phyloP scores from a whole-genome alignment of 2,329 filamentous ascomycete species.

The Alternaria sp. region DNA sequence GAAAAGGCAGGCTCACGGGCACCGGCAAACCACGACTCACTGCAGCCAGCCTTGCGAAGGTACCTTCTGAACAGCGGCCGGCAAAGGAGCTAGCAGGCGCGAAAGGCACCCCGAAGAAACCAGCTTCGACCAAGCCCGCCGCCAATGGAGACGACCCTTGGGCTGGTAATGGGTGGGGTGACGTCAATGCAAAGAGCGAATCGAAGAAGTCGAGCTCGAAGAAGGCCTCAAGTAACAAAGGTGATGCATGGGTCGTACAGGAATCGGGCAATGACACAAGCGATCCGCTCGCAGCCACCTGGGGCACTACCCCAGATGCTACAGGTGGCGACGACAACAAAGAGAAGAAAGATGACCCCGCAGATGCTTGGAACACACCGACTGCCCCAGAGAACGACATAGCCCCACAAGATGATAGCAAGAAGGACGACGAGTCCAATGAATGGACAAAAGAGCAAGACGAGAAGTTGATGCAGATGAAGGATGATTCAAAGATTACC shows the following conservation, averaged over 20 bases:
- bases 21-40: slow-evolving; percentile 22
- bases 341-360: background rate
- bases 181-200: background rate
- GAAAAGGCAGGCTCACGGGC: slow-evolving; percentile 32
- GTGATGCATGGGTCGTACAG: background rate
- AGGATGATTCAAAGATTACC: slow-evolving; percentile 16
- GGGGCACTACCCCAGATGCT: background rate
- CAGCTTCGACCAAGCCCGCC: background rate
- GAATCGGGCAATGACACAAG: background rate
- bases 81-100: background rate
- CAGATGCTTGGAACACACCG: background rate
- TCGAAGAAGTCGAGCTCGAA: background rate
- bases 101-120: slow-evolving; percentile 5
- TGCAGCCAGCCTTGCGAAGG: slow-evolving; percentile 17
- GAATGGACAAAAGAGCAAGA: slow-evolving; percentile 51
- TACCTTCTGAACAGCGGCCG: slow-evolving; percentile 10
- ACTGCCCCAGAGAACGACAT: background rate
- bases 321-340: background rate
- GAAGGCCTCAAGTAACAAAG: slow-evolving; percentile 1
- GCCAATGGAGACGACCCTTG: background rate
- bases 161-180: background rate
- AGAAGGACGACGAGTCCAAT: background rate
- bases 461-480: slow-evolving; percentile 47
- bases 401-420: background rate
- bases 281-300: background rate